Evolutionary conservation across 768 basidiomycete genomes (phyloP).

Genomic region (Naganishia vishniacii): DNA sequence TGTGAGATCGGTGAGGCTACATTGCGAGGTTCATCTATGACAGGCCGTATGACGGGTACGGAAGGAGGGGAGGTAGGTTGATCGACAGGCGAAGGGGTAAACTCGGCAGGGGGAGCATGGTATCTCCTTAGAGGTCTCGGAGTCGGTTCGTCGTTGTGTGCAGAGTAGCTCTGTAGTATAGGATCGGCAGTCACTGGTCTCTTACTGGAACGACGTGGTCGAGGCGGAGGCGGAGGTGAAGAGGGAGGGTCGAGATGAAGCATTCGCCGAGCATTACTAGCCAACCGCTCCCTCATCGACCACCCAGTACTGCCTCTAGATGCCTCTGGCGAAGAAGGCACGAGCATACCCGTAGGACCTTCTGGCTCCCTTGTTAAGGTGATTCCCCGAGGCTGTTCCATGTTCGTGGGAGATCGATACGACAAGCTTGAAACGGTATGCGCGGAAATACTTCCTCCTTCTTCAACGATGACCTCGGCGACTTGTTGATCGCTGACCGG

Average conservation of each 20-base stretch:
- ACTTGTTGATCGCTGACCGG: not conserved
- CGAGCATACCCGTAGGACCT: not conserved
- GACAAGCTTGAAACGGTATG: not conserved
- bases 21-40: too few relatives aligned
- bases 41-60: not conserved
- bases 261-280: slow-evolving; percentile 1
- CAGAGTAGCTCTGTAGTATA: not conserved
- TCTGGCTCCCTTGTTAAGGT: not conserved
- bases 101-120: not conserved
- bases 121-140: not conserved
- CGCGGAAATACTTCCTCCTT: not conserved
- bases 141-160: not conserved
- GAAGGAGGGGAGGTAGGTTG: too few relatives aligned
- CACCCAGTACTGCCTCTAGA: not conserved
- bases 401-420: not conserved
- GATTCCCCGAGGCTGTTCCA: not conserved
- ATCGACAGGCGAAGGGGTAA: not conserved
- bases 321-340: not conserved
- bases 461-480: not conserved
- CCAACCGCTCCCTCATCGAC: not conserved
- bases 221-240: not conserved
- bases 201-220: not conserved
- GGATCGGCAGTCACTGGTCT: slow-evolving; percentile 6
- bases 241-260: not conserved
- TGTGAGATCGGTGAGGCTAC: not conserved